Evolutionary conservation across 2,329 filamentous ascomycete species (phyloP).

Genomic region (Cercospora sp.): DNA sequence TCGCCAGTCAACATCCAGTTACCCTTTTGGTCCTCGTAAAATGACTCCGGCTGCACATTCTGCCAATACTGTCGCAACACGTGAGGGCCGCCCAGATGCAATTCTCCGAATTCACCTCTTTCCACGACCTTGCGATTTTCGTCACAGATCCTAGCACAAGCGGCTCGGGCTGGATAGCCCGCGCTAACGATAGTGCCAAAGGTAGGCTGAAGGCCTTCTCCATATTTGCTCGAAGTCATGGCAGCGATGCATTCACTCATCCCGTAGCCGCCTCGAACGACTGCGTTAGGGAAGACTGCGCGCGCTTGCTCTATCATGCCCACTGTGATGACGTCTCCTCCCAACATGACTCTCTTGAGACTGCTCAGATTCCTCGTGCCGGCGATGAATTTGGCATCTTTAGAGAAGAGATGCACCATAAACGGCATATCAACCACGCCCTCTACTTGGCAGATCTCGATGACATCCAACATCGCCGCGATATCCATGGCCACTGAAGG

Average conservation of each 20-base stretch:
- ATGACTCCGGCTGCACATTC: not conserved
- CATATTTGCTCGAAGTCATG: not conserved
- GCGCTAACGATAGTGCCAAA: not conserved
- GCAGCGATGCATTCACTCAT: not conserved
- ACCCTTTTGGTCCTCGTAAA: not conserved
- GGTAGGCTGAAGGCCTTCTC: not conserved
- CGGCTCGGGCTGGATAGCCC: not conserved
- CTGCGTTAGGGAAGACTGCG: not conserved
- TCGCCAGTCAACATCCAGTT: not conserved
- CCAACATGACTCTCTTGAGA: not conserved
- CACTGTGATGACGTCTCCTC: not conserved
- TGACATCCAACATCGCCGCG: not conserved
- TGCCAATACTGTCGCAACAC: not conserved
- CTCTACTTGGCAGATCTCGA: not conserved
- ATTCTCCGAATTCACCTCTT: not conserved
- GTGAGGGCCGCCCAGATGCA: not conserved
- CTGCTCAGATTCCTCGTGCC: not conserved
- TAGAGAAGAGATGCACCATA: not conserved
- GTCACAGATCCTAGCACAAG: not conserved
- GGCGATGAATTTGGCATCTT: not conserved
- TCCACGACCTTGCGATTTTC: not conserved
- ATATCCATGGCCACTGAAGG: not conserved
- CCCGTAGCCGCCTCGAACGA: not conserved
- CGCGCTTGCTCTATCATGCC: not conserved
- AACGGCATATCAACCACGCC: not conserved